Percentiles rank a stretch among this genome's conserved stretches.
Evolutionary conservation across 306 rosid genomes (phyloP).

Genomic region (Fragaria iinumae): DNA sequence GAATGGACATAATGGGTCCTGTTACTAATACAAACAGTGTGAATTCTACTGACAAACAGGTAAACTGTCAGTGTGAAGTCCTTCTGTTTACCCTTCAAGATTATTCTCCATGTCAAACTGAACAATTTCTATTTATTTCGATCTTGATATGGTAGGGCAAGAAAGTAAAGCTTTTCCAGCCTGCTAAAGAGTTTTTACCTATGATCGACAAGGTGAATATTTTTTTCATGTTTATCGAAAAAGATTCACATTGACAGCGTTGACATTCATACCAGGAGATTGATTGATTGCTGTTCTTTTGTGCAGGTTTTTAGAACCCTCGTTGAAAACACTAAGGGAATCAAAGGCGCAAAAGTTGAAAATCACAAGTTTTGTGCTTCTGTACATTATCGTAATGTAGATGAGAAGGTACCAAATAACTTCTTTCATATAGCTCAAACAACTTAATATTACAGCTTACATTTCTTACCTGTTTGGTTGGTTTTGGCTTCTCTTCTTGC

Average conservation of each 20-base stretch:
- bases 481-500: constrained; percentile 8
- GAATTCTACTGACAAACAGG: constrained; percentile 55
- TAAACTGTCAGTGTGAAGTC: constrained; percentile 16
- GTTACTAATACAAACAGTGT: constrained; percentile 38
- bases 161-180: constrained; percentile 82
- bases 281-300: neutral
- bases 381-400: constrained; percentile 96
- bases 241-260: neutral
- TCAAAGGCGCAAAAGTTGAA: constrained; percentile 78
- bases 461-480: neutral
- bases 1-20: constrained; percentile 92
- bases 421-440: neutral
- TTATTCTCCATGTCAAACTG: neutral
- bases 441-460: neutral
- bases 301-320: constrained; percentile 83
- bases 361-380: constrained; percentile 93
- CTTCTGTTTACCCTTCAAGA: neutral
- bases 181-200: constrained; percentile 79
- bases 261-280: neutral
- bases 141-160: constrained; percentile 51
- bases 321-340: constrained; percentile 60
- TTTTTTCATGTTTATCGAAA: neutral
- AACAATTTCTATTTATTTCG: neutral
- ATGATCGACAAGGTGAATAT: constrained; percentile 71
- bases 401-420: constrained; percentile 53